These are phyloP conservation scores for Misopates orontium DNA, from an alignment of 257 asterid genomes.

Conservation along the genomic window DNA sequence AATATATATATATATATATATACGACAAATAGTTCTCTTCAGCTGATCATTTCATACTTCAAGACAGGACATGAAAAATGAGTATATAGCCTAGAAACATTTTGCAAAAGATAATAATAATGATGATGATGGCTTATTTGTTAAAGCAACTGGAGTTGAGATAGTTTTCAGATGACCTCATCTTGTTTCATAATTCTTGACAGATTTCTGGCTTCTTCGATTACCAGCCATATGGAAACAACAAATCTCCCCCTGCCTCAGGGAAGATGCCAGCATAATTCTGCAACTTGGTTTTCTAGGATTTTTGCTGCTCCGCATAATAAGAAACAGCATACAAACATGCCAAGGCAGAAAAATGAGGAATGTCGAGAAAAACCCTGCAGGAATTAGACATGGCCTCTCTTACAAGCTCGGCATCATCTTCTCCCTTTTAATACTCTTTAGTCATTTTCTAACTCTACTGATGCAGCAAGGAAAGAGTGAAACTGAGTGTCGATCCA, in stretches of 20 bases:
- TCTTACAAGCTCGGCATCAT: conserved; percentile 53
- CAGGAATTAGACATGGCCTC: conserved; percentile 42
- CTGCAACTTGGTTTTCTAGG: conserved; percentile 60
- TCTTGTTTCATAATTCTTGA: conserved; percentile 11
- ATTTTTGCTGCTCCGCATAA: conserved; percentile 41
- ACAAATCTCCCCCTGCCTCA: conserved; percentile 49
- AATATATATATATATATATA: too few relatives aligned
- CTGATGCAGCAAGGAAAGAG: conserved; percentile 33
- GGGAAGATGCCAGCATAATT: conserved; percentile 64
- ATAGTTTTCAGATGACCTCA: background rate
- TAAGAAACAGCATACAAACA: conserved; percentile 31
- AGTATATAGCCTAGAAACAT: too few relatives aligned
- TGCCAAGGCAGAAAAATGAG: conserved; percentile 38
- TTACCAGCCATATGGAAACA: conserved; percentile 49
- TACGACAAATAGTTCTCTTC: too few relatives aligned
- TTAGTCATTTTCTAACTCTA: conserved; percentile 39
- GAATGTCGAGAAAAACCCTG: conserved; percentile 39
- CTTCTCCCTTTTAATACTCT: conserved; percentile 57
- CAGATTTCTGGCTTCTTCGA: conserved; percentile 42
- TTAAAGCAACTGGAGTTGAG: too few relatives aligned
- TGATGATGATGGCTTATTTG: too few relatives aligned
- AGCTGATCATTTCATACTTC: too few relatives aligned
- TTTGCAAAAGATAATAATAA: too few relatives aligned
- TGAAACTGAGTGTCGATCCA: conserved; percentile 43
- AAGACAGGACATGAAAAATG: too few relatives aligned